phyloP scores from a whole-genome alignment of 208 protist species.

The Leishmania major region DNA sequence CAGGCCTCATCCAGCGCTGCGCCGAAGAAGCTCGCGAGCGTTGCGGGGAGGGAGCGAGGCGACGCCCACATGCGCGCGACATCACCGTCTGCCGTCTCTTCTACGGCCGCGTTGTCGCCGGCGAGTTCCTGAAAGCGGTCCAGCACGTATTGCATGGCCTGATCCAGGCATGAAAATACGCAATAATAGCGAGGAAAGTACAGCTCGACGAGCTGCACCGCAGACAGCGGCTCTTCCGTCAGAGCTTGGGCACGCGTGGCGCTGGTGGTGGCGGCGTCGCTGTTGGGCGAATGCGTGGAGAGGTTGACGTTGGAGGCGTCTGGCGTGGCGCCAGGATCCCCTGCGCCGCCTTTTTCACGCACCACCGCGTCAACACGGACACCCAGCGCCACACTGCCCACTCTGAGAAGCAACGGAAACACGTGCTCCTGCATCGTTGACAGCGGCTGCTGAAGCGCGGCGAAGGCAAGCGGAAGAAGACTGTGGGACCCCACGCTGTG shows the following conservation, averaged over 20 bases:
- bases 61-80: not conserved
- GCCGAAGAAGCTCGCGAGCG: slow-evolving; percentile 7
- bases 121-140: slow-evolving; percentile 8
- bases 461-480: slow-evolving; percentile 16
- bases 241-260: slow-evolving; percentile 11
- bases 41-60: not conserved
- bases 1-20: slow-evolving; percentile 24
- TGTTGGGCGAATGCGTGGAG: not conserved
- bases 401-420: slow-evolving; percentile 23
- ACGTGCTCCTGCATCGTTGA: slow-evolving; percentile 40
- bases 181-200: slow-evolving; percentile 50
- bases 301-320: not conserved
- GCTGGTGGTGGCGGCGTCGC: slow-evolving; percentile 1
- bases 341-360: slow-evolving; percentile 29
- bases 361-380: slow-evolving; percentile 43
- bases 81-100: not conserved
- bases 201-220: slow-evolving; percentile 22
- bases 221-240: not conserved
- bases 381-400: slow-evolving; percentile 11
- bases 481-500: not conserved
- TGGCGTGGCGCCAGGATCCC: not conserved
- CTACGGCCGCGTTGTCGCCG: not conserved
- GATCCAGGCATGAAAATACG: slow-evolving; percentile 38
- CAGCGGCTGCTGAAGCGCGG: slow-evolving; percentile 37
- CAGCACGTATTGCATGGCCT: slow-evolving; percentile 27